These are phyloP conservation scores for Ganoderma sinense DNA, from an alignment of 1,284 basidiomycete species.

Conservation along the genomic window DNA sequence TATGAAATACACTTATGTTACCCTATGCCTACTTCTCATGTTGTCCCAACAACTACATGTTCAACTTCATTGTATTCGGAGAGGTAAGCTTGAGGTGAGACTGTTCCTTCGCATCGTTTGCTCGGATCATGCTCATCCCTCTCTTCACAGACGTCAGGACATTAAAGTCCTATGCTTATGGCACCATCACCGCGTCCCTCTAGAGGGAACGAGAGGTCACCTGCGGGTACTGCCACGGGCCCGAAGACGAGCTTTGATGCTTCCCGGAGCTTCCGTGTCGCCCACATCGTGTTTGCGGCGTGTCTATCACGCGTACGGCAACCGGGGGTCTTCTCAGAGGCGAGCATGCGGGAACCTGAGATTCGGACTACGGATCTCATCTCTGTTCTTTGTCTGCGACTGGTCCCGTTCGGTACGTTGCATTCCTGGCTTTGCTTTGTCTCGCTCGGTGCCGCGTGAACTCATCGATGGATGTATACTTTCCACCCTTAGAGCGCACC, in stretches of 20 bases:
- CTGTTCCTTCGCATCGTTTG: not conserved
- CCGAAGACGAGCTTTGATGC: not conserved
- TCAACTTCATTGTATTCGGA: not conserved
- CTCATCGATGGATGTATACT: not conserved
- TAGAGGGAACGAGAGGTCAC: not conserved
- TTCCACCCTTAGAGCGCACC: not conserved
- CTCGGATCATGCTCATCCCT: not conserved
- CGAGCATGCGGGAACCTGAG: not conserved
- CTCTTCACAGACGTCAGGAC: not conserved
- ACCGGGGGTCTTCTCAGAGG: not conserved
- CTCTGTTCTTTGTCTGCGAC: not conserved
- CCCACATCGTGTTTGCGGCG: not conserved
- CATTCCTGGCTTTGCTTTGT: not conserved
- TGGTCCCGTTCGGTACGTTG: not conserved
- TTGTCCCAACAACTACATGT: not conserved
- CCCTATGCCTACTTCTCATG: not conserved
- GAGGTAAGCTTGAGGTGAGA: not conserved
- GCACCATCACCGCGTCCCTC: not conserved
- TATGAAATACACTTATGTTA: constrained; percentile 1
- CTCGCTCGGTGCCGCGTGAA: not conserved
- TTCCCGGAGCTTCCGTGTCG: not conserved
- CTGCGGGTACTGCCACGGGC: not conserved
- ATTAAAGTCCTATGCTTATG: not conserved
- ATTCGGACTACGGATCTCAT: not conserved
- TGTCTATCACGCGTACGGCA: not conserved